Conservation (phyloP, 495 filamentous ascomycete genomes). For the Penicillium bialowiezense region DNA sequence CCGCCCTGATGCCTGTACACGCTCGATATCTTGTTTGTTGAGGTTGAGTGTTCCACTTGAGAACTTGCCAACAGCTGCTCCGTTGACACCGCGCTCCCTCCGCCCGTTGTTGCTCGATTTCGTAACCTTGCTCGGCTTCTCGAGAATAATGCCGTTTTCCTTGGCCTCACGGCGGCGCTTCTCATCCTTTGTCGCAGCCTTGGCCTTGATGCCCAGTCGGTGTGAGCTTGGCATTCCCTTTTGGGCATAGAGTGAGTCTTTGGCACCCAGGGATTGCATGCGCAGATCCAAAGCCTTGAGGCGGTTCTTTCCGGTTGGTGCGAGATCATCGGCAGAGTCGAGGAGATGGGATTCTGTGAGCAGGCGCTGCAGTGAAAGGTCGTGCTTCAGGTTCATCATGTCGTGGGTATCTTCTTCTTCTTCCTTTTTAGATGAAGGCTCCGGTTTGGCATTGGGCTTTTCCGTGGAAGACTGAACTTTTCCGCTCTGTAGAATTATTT, state of each 20-base stretch:
- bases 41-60: conserved; percentile 74
- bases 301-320: conserved; percentile 59
- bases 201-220: conserved; percentile 71
- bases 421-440: conserved; percentile 37
- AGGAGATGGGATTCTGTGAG: conserved; percentile 92
- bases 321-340: conserved; percentile 59
- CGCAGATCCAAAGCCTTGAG: conserved; percentile 81
- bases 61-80: conserved; percentile 76
- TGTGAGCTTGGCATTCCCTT: conserved; percentile 81
- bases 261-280: conserved; percentile 75
- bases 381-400: conserved; percentile 75
- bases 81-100: conserved; percentile 66
- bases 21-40: conserved; percentile 69
- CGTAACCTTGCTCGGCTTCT: conserved; percentile 54
- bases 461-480: conserved; percentile 50
- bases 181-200: conserved; percentile 60
- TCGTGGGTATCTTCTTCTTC: conserved; percentile 52
- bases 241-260: conserved; percentile 67
- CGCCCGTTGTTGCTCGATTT: conserved; percentile 38
- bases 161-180: conserved; percentile 72
- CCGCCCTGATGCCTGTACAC: conserved; percentile 55
- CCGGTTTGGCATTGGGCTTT: conserved; percentile 24
- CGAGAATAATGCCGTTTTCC: conserved; percentile 89
- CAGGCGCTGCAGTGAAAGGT: conserved; percentile 85
- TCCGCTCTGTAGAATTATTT: conserved; percentile 27